Evolutionary conservation across 768 basidiomycete species (phyloP).

Genomic region (Candolleomyces eurysporus): DNA sequence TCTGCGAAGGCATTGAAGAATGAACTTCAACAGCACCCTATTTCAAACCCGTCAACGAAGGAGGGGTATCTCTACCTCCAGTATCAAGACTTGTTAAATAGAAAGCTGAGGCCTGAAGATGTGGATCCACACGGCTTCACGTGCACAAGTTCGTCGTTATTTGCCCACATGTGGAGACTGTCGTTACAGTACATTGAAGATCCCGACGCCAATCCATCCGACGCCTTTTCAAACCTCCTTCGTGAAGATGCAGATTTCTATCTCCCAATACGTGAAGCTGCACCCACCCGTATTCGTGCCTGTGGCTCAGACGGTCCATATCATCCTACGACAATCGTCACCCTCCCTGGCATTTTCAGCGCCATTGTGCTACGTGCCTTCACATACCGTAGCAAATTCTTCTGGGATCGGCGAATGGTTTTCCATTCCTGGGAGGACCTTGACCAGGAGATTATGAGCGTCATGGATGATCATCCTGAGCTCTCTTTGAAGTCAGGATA

Average conservation of each 20-base stretch:
- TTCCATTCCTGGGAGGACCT: background rate
- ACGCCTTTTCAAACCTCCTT: background rate
- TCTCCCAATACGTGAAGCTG: conserved; percentile 9
- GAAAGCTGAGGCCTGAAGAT: background rate
- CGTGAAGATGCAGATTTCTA: background rate
- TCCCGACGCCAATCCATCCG: background rate
- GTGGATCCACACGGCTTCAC: background rate
- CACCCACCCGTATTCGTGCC: background rate
- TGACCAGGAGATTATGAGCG: background rate
- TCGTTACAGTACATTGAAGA: background rate
- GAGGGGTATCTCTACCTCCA: background rate
- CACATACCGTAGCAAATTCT: conserved; percentile 5
- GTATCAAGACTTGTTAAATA: background rate
- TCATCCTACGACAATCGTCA: background rate
- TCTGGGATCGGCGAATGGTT: background rate
- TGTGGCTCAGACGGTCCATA: conserved; percentile 2
- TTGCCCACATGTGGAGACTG: background rate
- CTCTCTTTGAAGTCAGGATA: background rate
- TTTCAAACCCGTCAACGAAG: background rate
- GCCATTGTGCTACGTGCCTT: conserved; percentile 6
- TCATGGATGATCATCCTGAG: background rate
- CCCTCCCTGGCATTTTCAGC: conserved; percentile 8
- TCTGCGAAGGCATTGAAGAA: background rate
- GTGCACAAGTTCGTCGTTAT: background rate
- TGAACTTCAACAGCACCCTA: background rate